A percentile compares a stretch with the other conserved stretches of the same genome.
These are phyloP conservation scores for Xylaria multiplex DNA, from an alignment of 2,329 filamentous ascomycete species.

Conservation along the genomic window DNA sequence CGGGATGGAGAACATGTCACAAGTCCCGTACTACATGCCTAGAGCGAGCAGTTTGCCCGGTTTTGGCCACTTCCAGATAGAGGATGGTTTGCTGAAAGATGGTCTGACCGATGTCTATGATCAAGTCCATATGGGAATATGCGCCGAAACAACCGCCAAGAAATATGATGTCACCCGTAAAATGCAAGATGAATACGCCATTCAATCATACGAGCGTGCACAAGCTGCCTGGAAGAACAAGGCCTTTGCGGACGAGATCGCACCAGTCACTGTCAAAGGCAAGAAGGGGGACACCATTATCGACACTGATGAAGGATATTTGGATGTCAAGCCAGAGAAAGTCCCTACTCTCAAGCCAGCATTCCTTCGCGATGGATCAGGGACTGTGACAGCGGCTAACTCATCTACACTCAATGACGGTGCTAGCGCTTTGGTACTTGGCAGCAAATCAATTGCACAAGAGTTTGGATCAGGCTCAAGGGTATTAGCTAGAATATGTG, in stretches of 20 bases:
- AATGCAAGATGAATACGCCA: constrained; percentile 90
- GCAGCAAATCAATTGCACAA: constrained; percentile 80
- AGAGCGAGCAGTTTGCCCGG: constrained; percentile 83
- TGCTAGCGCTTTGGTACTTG: constrained; percentile 87
- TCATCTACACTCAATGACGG: constrained; percentile 95
- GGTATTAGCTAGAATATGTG: constrained; percentile 86
- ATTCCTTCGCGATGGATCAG: constrained; percentile 85
- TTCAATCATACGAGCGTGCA: constrained; percentile 87
- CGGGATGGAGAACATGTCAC: constrained; percentile 98
- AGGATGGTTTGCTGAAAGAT: constrained; percentile 94
- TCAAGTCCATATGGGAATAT: constrained; percentile 97
- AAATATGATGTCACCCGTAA: constrained; percentile 82
- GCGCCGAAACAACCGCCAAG: constrained; percentile 93
- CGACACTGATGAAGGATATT: constrained; percentile 87
- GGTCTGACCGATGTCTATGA: constrained; percentile 97
- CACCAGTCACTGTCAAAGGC: constrained; percentile 83
- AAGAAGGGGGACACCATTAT: constrained; percentile 85
- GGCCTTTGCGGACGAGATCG: constrained; percentile 89
- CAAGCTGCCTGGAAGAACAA: constrained; percentile 88
- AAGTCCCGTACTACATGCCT: constrained; percentile 89
- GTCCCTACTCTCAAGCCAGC: constrained; percentile 88
- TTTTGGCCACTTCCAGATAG: constrained; percentile 87
- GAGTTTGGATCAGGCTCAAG: constrained; percentile 81
- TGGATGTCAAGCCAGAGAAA: constrained; percentile 87
- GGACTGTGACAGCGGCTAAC: constrained; percentile 94